Evolutionary conservation across 1,284 basidiomycete species (phyloP), one percentile per base, ranked within the genome.

Genomic region (Kalmanozyma brasiliensis): DNA sequence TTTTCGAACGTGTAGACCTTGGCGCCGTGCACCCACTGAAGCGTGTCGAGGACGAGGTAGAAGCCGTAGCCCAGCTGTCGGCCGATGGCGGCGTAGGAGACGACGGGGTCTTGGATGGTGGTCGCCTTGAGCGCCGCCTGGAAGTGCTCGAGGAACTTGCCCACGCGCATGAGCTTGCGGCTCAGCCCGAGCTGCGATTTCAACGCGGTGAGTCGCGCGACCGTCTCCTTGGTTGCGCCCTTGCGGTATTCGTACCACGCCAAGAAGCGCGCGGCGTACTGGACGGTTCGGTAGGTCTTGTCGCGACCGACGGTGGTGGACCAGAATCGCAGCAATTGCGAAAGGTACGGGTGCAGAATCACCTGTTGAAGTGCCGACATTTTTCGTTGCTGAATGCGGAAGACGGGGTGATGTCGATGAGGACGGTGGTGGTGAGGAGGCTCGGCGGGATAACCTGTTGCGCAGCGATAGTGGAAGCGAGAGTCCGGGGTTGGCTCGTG

Each of bases 121-220:
- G 88, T 85, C n/a, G 91, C 89, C 67, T 90, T 91, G 53, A 97
- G 85, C 20, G 93, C 93, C 3, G 93, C 89, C 83, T 98, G 96
- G 17, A 96, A 86, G 84, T 97, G 93, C 82, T 98, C 95, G 66
- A 96, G 77, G 26, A 94, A 94, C 84, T 97, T 96, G 77, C 94
- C 93, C 49, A 98, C 85, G 19, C 95, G 88, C 87, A 98, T 87
- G 48, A 97, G 80, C 77, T 85, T 85, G 43, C 84, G 78, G 45
- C 82, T 83, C 29, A 83, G 77, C 36, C 73, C 83, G 23, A 85
- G 72, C 45, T 79, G 78, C 49, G 81, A 82, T 78, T 85, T 85
- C 75, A 84, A 78, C 17, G 83, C 82, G 4, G 74, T 74, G 26
- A 81, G 76, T 24, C 82, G 78, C 11, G 79, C 76, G n/a, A 84